Evolutionary conservation across 2,329 filamentous ascomycete species (phyloP).

Genomic region (Fusarium devonianum): DNA sequence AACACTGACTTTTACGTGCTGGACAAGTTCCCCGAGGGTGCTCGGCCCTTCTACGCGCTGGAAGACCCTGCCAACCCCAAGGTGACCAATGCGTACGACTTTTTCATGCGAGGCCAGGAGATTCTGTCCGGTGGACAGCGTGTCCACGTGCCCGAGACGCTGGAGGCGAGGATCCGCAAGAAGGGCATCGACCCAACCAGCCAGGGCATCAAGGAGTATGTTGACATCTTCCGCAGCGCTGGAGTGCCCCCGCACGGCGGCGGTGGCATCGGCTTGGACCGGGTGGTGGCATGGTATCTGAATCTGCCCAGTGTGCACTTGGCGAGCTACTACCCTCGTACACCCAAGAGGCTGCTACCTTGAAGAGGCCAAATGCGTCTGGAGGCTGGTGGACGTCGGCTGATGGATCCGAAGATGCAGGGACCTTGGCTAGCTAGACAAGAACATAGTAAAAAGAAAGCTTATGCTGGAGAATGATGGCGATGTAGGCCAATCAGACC

Average conservation of each 20-base stretch:
- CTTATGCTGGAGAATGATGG: not conserved
- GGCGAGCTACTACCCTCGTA: constrained; percentile 65
- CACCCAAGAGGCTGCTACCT: constrained; percentile 65
- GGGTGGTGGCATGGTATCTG: constrained; percentile 75
- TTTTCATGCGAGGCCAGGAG: constrained; percentile 92
- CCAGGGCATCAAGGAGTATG: constrained; percentile 85
- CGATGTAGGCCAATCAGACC: constrained; percentile 5
- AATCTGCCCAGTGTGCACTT: constrained; percentile 66
- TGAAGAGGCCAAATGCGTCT: constrained; percentile 38
- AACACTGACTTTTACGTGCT: constrained; percentile 96
- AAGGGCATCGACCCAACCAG: constrained; percentile 82
- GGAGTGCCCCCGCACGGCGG: constrained; percentile 91
- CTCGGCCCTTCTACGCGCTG: constrained; percentile 93
- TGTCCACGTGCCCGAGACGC: constrained; percentile 79
- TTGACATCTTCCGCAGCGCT: constrained; percentile 80
- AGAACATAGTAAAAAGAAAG: constrained; percentile 14
- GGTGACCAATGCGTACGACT: constrained; percentile 76
- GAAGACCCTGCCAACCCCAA: constrained; percentile 69
- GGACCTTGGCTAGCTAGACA: not conserved
- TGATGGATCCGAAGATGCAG: constrained; percentile 4
- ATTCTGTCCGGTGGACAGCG: constrained; percentile 92
- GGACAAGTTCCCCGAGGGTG: constrained; percentile 91
- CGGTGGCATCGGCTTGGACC: constrained; percentile 88
- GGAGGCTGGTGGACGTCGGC: constrained; percentile 1
- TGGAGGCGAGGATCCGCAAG: constrained; percentile 78